Evolutionary conservation across 495 filamentous ascomycete genomes (phyloP).

Genomic region (Tirmania nivea): DNA sequence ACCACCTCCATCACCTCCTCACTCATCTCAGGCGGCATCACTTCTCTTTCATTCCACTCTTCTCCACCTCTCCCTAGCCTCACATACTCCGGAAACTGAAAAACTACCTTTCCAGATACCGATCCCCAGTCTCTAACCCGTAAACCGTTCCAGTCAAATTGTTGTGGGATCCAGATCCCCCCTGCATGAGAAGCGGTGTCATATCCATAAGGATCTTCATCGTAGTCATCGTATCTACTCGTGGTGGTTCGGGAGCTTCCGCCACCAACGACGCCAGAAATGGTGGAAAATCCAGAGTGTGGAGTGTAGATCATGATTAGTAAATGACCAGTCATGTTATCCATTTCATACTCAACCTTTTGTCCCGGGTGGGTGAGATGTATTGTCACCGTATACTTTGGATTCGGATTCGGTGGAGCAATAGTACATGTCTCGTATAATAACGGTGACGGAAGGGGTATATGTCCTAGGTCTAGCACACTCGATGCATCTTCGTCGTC

Average conservation of each 20-base stretch:
- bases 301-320: not conserved
- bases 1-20: not conserved
- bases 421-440: not conserved
- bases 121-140: not conserved
- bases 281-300: not conserved
- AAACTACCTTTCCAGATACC: not conserved
- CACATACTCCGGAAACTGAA: not conserved
- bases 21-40: not conserved
- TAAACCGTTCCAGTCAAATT: not conserved
- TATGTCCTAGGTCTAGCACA: not conserved
- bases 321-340: not conserved
- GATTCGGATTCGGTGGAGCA: not conserved
- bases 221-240: no score
- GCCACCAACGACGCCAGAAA: not conserved
- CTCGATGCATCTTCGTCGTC: no score
- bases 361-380: not conserved
- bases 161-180: not conserved
- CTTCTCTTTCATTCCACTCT: not conserved
- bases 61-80: not conserved
- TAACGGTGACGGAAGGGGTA: not conserved
- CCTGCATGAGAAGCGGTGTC: not conserved
- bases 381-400: not conserved
- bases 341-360: not conserved
- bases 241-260: not conserved
- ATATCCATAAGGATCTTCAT: not conserved